Conservation (phyloP, 2,329 filamentous ascomycete species). For the Neonectria faginata region DNA sequence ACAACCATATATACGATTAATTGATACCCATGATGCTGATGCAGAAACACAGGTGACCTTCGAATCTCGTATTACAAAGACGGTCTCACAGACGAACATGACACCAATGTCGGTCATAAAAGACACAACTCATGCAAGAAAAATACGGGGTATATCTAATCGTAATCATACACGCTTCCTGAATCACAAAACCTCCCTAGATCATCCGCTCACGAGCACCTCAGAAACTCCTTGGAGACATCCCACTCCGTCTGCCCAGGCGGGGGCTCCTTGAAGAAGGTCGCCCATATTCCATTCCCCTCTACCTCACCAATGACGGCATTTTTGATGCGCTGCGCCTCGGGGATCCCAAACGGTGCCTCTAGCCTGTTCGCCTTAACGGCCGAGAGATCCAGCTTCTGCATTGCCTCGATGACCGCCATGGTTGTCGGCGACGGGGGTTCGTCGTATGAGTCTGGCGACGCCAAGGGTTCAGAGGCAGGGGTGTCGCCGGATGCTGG, state of each 20-base stretch:
- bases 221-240: conserved; percentile 45
- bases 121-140: background rate
- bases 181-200: background rate
- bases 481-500: conserved; percentile 1
- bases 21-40: conserved; percentile 41
- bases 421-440: conserved; percentile 29
- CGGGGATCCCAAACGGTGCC: conserved; percentile 46
- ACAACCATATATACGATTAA: conserved; percentile 18
- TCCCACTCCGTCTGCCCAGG: conserved; percentile 45
- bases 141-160: background rate
- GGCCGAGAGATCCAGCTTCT: conserved; percentile 25
- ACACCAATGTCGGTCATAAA: background rate
- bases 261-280: conserved; percentile 46
- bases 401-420: conserved; percentile 34
- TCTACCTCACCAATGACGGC: conserved; percentile 44
- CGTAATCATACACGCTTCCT: background rate
- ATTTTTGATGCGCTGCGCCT: conserved; percentile 48
- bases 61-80: background rate
- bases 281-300: conserved; percentile 44
- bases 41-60: background rate
- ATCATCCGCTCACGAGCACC: conserved; percentile 21
- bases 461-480: conserved; percentile 9
- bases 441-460: conserved; percentile 19
- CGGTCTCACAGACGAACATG: background rate
- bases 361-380: conserved; percentile 31